Base-by-base conservation (phyloP, 345 rosid genomes). In the Corchorus capsularis region DNA sequence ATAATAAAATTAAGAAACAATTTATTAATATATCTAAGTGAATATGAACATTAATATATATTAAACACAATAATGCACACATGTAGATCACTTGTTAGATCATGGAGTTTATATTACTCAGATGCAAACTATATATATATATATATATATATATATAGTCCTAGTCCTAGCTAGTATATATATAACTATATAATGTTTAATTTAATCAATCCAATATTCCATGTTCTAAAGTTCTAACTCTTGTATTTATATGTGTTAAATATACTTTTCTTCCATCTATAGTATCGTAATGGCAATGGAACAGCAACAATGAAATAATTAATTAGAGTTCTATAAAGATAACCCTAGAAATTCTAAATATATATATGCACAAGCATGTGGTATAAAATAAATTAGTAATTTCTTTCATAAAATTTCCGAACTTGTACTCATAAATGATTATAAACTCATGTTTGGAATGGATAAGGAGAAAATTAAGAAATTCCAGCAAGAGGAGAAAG, bases 381-480 rank as follows among this genome's bases (percentile, higher is more conserved):
- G 54, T 71, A 70, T 3, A 4, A 45, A 6, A 19, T 41, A 35
- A 12, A 19, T 41, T 53, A 53, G 34, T n/a, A n/a, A n/a, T 41
- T n/a, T 71, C 66, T 41, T 72, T 59, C 43, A 35, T 16, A 71
- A 72, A 71, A 71, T 37, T 32, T 56, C 34, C 2, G n/a, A n/a
- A 71, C 11, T 37, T 37, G 45, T 46, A n/a, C n/a, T 62, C 20
- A 74, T 32, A 35, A 11, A 27, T 14, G 15, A 32, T 55, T 65
- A 55, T 63, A 20, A 72, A 55, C 68, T 11, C 17, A 27, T 14
- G 59, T 63, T 69, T 16, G 19, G 27, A 10, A 60, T 16, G 19
- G 27, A 10, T 27, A 27, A 27, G 27, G 27, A 27, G 27, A 27
- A 54, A 34, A 37, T 56, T 68, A 14, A 47, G 20, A 65, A 34